Evolutionary conservation across 176 grass and related monocot species (phyloP), one percentile per base, ranked within the genome.

Genomic region (Typha latifolia): DNA sequence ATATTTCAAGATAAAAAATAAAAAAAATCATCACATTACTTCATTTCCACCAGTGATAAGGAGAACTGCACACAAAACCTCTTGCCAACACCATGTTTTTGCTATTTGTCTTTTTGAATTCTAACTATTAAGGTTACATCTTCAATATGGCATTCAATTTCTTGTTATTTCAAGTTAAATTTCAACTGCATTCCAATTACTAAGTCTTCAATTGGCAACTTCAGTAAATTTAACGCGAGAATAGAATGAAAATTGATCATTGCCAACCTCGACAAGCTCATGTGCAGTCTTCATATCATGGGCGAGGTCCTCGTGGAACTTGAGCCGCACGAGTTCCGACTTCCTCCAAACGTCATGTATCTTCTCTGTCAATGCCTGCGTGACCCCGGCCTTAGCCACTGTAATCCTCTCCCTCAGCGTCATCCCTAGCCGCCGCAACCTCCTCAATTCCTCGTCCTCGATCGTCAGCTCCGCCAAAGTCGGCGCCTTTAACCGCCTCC

Each of bases 291-390:
- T 92, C 93, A 97, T 97, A 68, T 97, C 88, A 65, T 89, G 75
- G 16, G 85, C 85, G 20, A 97, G 84, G 61, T 81, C 76, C 81
- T 97, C 93, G 4, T 97, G 88, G 74, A 97, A 97, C 77, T 97
- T 97, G 64, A 97, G 85, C 1, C 88, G 78, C 43, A 92, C 93
- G 23, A 97, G 64, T 63, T 97, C 93, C 4, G 80, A 84, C 72
- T 92, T 97, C 88, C 93, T 84, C 93, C 93, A 97, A 2, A 74
- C 83, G n/a, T 91, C 93, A 52, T 97, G 93, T 64, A 97, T 89
- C 78, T 97, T 97, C 78, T 86, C 93, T 1, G 75, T 68, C 62
- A 97, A 16, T 37, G 77, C 82, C 67, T 80, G 86, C 3, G 88
- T 97, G 62, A 97, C 88, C 10, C 93, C 93, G 0, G 93, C 93